Evolutionary conservation across 2,329 filamentous ascomycete genomes (phyloP).

Genomic region (Xylariomycetidae sp.): DNA sequence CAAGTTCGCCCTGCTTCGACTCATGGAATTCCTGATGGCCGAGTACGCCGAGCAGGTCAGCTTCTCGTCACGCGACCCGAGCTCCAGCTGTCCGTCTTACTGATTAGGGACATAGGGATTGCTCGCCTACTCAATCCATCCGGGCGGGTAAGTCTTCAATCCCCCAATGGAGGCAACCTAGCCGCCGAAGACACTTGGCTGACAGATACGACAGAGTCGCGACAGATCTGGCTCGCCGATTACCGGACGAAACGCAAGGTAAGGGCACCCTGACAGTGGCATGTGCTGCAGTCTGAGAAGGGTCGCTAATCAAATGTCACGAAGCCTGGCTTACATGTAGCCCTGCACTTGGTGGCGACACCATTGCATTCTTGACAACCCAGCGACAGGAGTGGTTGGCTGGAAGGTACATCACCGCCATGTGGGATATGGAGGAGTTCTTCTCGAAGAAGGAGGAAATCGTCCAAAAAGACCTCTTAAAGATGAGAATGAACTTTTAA

Average conservation of each 20-base stretch:
- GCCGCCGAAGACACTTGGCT: too few relatives aligned
- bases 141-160: constrained; percentile 6
- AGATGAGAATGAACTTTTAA: constrained; percentile 18
- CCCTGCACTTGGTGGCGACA: constrained; percentile 34
- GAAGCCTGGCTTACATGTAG: constrained; percentile 26
- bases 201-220: constrained; percentile 16
- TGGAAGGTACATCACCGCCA: constrained; percentile 36
- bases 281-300: background rate
- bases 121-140: constrained; percentile 17
- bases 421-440: constrained; percentile 43
- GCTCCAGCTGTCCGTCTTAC: constrained; percentile 21
- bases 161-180: too few relatives aligned
- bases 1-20: constrained; percentile 43
- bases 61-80: constrained; percentile 33
- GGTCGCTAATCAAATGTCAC: constrained; percentile 10
- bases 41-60: constrained; percentile 38
- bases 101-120: constrained; percentile 11
- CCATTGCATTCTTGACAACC: constrained; percentile 35
- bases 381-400: constrained; percentile 38
- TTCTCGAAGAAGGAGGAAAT: constrained; percentile 35
- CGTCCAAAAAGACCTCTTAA: constrained; percentile 28
- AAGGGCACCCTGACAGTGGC: background rate
- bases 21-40: constrained; percentile 41
- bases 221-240: constrained; percentile 20
- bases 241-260: constrained; percentile 23